A percentile compares a stretch with the other conserved stretches of the same genome.
These are phyloP conservation scores for Globisporangium mamillatum DNA, from an alignment of 352 stramenopile genomes.

Conservation along the genomic window DNA sequence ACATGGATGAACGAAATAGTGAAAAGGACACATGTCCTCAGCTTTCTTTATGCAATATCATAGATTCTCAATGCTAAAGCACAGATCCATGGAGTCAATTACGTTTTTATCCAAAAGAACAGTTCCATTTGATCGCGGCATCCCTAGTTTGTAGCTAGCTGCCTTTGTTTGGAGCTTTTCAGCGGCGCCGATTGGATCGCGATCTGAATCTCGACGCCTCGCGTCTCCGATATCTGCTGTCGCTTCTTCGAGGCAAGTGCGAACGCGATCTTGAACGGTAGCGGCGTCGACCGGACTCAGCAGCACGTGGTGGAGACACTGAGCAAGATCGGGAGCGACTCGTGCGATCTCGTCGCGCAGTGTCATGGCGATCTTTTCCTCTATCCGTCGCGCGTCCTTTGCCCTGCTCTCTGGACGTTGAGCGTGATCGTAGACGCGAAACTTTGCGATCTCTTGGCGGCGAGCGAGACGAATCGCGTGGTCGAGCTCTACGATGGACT, in stretches of 20 bases:
- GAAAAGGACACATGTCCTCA: background rate
- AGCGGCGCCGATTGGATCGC: background rate
- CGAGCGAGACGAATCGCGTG: background rate
- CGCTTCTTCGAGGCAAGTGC: background rate
- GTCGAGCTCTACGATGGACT: background rate
- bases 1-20: background rate
- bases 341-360: background rate
- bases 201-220: conserved; percentile 5
- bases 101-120: background rate
- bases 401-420: conserved; percentile 1
- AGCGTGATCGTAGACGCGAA: conserved; percentile 2
- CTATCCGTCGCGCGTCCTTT: background rate
- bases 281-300: background rate
- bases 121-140: background rate
- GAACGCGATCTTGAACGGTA: conserved; percentile 2
- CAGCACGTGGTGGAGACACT: background rate
- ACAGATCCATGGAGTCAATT: background rate
- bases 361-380: background rate
- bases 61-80: background rate
- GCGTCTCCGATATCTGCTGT: conserved; percentile 1
- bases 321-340: background rate
- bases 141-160: background rate
- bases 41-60: conserved; percentile 1
- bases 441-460: background rate
- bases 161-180: background rate